Base-by-base conservation (phyloP, 1,139 yeast species). In the Lodderomyces elongisporus region DNA sequence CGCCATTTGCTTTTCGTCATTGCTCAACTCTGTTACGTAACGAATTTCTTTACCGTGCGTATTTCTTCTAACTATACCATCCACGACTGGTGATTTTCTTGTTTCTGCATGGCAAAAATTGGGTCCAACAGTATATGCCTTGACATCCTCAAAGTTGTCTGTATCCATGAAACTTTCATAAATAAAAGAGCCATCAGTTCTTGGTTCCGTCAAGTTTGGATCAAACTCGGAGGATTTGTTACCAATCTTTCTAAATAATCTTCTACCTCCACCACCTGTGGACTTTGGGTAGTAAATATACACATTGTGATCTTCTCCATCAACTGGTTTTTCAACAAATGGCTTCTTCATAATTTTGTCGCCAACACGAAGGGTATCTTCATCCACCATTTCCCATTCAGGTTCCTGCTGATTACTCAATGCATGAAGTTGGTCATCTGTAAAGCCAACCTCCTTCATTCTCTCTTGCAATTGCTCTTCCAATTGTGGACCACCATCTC, bases 301-400 rank as follows among this genome's bases (percentile, higher is more conserved):
- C 29, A 93, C 91, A 54, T 93, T 93, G 60, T 93, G 99, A 57
- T 93, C 96, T 60, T 93, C 99, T 30, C 99, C 99, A 59, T 93
- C 96, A 5, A 91, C 98, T 1, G 99, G 99, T 49, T 93, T 93
- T 57, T 93, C 99, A 20, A 93, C 98, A 66, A 79, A 93, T 6
- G 99, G 99, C 52, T 93, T 93, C 29, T 66, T 69, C 60, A 93
- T 62, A 10, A 66, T 62, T 46, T 75, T 58, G 3, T 95, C 96
- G 43, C 84, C 77, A 17, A 91, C 91, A 38, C 66, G 67, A 36
- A 93, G 69, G 0, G 96, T 87, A 52, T 93, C 97, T n/a, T 62
- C 69, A 56, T 87, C 85, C n/a, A 81, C 47, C 97, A 93, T 85
- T 46, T 72, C 73, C 94, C 96, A 88, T 22, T 74, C 63, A 0